Conservation (phyloP, 208 protist genomes). For the Naegleria lovaniensis region DNA sequence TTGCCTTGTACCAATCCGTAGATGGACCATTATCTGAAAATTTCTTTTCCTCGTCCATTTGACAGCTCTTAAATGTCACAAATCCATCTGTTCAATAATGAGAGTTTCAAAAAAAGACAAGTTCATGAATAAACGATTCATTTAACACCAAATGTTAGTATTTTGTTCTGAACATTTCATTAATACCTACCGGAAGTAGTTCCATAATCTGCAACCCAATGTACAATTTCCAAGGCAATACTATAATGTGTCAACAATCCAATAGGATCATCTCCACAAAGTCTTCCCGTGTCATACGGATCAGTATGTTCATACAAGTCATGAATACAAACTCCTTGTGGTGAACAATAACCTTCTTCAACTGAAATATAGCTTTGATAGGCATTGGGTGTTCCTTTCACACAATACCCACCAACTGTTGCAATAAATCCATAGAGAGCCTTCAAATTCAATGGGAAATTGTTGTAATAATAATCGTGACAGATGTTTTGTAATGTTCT, state of each 20-base stretch:
- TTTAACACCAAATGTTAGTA: too few species aligned
- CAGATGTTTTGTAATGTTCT: neutral
- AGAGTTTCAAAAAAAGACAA: too few species aligned
- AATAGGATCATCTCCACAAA: neutral
- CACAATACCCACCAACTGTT: neutral
- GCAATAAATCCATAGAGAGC: neutral
- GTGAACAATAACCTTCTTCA: neutral
- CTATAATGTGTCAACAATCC: neutral
- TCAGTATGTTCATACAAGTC: neutral
- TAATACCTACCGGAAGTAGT: neutral
- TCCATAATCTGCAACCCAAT: neutral
- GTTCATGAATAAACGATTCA: too few species aligned
- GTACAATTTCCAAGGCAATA: neutral
- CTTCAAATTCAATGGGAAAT: neutral
- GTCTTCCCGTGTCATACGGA: neutral
- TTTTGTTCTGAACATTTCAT: too few species aligned
- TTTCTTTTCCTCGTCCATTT: neutral
- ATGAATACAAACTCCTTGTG: neutral
- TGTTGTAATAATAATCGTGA: neutral
- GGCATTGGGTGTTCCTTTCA: neutral
- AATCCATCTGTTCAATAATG: neutral
- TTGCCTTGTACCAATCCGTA: neutral
- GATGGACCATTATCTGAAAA: neutral
- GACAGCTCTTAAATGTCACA: neutral
- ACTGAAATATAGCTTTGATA: neutral